Conservation (phyloP, 768 basidiomycete species). For the Phallus indusiatus region DNA sequence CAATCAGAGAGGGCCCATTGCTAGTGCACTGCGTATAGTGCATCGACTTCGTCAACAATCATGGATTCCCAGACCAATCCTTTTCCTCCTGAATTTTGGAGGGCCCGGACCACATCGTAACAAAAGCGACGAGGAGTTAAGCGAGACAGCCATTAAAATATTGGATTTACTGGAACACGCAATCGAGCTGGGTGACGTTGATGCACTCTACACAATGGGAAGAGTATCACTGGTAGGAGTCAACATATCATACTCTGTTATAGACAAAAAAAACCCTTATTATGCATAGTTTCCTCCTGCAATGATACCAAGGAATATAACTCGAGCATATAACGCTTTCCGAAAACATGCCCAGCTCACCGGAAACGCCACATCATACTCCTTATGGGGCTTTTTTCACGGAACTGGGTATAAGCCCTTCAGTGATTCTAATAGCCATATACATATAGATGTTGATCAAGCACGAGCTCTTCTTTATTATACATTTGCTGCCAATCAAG, state of each 20-base stretch:
- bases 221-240: constrained; percentile 57
- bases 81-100: not conserved
- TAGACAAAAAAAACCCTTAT: not conserved
- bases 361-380: constrained; percentile 83
- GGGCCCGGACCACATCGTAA: constrained; percentile 25
- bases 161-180: constrained; percentile 75
- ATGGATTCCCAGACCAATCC: constrained; percentile 24
- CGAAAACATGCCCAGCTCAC: constrained; percentile 52
- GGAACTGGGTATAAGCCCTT: constrained; percentile 59
- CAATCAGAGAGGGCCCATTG: constrained; percentile 55
- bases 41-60: constrained; percentile 55
- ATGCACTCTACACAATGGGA: constrained; percentile 62
- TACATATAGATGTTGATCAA: constrained; percentile 45
- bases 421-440: constrained; percentile 31
- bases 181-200: constrained; percentile 63
- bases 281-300: constrained; percentile 61
- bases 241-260: not conserved
- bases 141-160: constrained; percentile 69
- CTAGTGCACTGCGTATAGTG: constrained; percentile 56
- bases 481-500: constrained; percentile 87
- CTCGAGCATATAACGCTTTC: constrained; percentile 55
- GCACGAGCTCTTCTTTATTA: constrained; percentile 84
- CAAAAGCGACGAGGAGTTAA: constrained; percentile 57
- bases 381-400: constrained; percentile 79
- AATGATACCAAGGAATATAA: constrained; percentile 48